Conservation (phyloP, 768 basidiomycete species). For the Russula olivacea region DNA sequence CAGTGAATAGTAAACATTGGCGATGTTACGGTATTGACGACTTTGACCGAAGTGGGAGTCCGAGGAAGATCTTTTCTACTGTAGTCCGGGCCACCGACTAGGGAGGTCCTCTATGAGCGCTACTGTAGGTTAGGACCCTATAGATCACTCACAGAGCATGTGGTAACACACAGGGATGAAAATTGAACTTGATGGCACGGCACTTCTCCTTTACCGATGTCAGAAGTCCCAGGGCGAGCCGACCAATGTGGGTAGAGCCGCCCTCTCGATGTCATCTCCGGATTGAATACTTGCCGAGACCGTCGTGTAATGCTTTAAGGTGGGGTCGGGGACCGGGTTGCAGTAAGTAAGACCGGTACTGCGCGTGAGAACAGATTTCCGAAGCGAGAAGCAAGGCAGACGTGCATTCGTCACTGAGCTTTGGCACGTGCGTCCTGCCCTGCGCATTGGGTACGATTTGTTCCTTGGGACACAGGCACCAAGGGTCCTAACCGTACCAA, state of each 20-base stretch:
- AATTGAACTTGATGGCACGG: background rate
- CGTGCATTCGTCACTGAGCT: no score
- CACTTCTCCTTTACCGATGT: background rate
- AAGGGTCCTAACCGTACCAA: constrained; percentile 13
- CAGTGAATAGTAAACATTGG: background rate
- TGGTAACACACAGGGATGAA: background rate
- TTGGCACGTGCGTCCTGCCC: constrained; percentile 9
- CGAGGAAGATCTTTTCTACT: background rate
- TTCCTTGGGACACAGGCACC: background rate
- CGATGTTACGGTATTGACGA: background rate
- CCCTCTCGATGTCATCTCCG: background rate
- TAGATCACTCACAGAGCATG: background rate
- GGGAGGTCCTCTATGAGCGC: background rate
- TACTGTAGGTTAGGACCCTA: background rate
- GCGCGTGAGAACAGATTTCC: background rate
- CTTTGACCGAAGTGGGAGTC: background rate
- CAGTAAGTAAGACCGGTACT: background rate
- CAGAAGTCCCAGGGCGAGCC: background rate
- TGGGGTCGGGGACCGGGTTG: no score
- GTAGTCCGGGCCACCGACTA: background rate
- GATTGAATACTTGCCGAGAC: background rate
- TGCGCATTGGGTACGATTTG: background rate
- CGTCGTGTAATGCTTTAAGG: background rate
- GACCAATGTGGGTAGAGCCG: no score
- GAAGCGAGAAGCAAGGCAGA: background rate